A percentile compares a stretch with the other conserved stretches of the same genome.
These are phyloP conservation scores for Clarireedia homoeocarpa DNA, from an alignment of 2,329 filamentous ascomycete genomes.

Conservation along the genomic window DNA sequence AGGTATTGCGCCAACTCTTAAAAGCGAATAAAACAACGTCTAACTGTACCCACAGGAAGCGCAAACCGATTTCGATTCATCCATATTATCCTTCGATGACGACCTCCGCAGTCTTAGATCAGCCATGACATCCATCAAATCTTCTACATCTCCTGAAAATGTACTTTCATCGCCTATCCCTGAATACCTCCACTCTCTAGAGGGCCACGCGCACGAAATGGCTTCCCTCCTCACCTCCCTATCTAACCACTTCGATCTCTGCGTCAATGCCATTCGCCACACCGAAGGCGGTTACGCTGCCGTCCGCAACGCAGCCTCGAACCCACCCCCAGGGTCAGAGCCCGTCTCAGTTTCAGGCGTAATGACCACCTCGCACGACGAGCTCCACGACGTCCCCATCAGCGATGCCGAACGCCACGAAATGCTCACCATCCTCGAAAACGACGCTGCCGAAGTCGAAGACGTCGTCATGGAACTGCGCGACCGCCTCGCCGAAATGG, in stretches of 20 bases:
- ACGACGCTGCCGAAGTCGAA: conserved; percentile 61
- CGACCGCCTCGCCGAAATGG: conserved; percentile 70
- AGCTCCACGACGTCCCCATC: conserved; percentile 55
- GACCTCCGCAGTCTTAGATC: conserved; percentile 59
- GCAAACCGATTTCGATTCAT: conserved; percentile 65
- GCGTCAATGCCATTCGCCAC: conserved; percentile 82
- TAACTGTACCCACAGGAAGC: conserved; percentile 38
- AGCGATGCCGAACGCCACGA: conserved; percentile 69
- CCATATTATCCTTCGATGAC: conserved; percentile 61
- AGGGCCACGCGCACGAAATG: conserved; percentile 66
- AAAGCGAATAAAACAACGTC: no score
- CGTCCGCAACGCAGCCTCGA: conserved; percentile 59
- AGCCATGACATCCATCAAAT: conserved; percentile 29
- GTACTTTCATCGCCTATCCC: conserved; percentile 33
- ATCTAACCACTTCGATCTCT: conserved; percentile 85
- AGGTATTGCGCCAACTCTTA: conserved; percentile 36
- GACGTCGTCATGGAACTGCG: conserved; percentile 63
- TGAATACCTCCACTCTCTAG: conserved; percentile 35
- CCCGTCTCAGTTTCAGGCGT: conserved; percentile 59
- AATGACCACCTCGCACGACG: conserved; percentile 43
- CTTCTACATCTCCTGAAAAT: conserved; percentile 23
- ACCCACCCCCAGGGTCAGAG: conserved; percentile 39
- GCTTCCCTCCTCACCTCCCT: conserved; percentile 73
- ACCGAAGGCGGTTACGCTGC: conserved; percentile 75
- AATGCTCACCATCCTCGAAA: conserved; percentile 72